Conservation (phyloP, 1,284 basidiomycete species). For the Rhodofomes roseus region DNA sequence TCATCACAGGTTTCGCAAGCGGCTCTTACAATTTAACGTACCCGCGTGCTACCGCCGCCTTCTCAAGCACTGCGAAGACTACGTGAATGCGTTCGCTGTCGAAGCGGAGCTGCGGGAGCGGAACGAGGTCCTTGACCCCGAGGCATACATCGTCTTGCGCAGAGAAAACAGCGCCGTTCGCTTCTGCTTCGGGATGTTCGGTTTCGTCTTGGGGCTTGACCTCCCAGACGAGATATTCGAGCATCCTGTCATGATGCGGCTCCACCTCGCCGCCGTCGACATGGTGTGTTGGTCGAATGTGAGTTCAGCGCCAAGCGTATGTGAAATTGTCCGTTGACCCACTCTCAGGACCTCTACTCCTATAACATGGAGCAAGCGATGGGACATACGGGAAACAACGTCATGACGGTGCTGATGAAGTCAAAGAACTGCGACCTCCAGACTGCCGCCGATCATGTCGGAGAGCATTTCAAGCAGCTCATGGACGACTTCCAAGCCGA, state of each 20-base stretch:
- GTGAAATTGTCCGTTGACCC: background rate
- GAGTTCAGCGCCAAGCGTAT: conserved; percentile 16
- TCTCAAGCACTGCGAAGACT: conserved; percentile 49
- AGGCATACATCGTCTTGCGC: conserved; percentile 51
- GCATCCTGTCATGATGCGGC: conserved; percentile 47
- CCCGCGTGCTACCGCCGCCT: conserved; percentile 46
- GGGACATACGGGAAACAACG: conserved; percentile 63
- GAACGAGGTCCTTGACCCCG: conserved; percentile 47
- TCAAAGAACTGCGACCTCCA: conserved; percentile 49
- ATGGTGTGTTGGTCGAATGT: conserved; percentile 70
- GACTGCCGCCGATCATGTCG: conserved; percentile 55
- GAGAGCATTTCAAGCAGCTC: conserved; percentile 46
- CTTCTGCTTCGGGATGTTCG: conserved; percentile 60
- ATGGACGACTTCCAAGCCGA: conserved; percentile 46
- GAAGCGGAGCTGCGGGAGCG: conserved; percentile 62
- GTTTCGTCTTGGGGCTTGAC: conserved; percentile 57
- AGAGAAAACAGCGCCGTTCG: conserved; percentile 65
- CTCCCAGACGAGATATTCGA: conserved; percentile 59
- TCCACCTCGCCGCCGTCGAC: conserved; percentile 61
- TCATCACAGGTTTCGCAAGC: conserved; percentile 44
- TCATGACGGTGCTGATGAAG: conserved; percentile 65
- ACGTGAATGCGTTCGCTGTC: conserved; percentile 50
- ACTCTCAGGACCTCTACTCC: conserved; percentile 60
- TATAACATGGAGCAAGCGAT: conserved; percentile 72
- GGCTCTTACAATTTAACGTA: conserved; percentile 42